Evolutionary conservation across 257 asterid species (phyloP).

Genomic region (Craterostigma plantagineum): DNA sequence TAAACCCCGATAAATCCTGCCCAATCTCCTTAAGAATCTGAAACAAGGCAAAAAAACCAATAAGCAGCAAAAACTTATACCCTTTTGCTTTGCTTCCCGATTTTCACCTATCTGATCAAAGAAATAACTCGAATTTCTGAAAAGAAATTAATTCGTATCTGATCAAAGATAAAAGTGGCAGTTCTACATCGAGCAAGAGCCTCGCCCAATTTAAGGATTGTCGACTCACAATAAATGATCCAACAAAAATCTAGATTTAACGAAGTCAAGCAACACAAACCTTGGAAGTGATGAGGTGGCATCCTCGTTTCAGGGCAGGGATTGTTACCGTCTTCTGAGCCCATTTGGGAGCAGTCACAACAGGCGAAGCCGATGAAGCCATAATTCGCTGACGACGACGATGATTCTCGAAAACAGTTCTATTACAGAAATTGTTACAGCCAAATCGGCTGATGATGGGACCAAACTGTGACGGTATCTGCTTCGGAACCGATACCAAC

Average conservation of each 20-base stretch:
- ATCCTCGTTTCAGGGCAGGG: conserved; percentile 75
- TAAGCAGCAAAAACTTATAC: not conserved
- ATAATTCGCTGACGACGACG: conserved; percentile 9
- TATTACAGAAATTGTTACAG: not conserved
- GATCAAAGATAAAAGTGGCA: no score
- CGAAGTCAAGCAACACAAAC: conserved; percentile 9
- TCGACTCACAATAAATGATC: no score
- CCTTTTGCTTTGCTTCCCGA: no score
- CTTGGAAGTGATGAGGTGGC: conserved; percentile 81
- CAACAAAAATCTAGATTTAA: not conserved
- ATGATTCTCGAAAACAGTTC: conserved; percentile 7
- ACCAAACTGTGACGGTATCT: not conserved
- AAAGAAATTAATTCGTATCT: no score
- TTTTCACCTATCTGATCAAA: no score
- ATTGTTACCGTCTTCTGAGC: conserved; percentile 68
- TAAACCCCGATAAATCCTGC: conserved; percentile 63
- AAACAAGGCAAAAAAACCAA: not conserved
- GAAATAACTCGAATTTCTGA: no score
- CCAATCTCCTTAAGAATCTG: conserved; percentile 41
- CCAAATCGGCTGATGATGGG: no score
- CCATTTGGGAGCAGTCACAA: conserved; percentile 54
- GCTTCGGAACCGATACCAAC: conserved; percentile 1
- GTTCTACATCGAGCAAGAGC: no score
- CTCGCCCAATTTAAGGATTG: no score
- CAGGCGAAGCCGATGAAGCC: conserved; percentile 26